Evolutionary conservation across 441 rosid genomes (phyloP), one percentile per base, ranked within the genome.

Genomic region (Erodium texanum): DNA sequence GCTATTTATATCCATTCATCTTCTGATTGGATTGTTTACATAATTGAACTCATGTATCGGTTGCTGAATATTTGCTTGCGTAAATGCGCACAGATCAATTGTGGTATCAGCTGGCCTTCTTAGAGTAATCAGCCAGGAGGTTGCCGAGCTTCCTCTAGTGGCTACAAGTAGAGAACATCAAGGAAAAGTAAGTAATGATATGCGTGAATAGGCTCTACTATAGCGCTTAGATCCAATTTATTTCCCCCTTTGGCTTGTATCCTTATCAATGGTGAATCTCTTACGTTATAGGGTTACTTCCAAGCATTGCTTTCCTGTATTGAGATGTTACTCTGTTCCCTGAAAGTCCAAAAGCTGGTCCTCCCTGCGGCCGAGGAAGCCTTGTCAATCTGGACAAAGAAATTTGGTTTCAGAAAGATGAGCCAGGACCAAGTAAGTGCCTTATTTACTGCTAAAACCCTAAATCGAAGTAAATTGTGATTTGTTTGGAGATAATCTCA

Each of bases 321-420:
- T 32, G 95, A 92, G 88, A 84, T 77, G 73, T 78, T 95, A 64
- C 83, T 95, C 43, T 76, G 76, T 74, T 86, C 86, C 29, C 76
- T 92, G 80, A 80, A 82, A 67, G 98, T 95, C 67, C 87, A 82
- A 79, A 87, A 85, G 76, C 77, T 95, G 75, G 96, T 95, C 62
- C 93, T 95, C 20, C 99, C 98, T 5, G 97, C 99, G 48, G 98
- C 99, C 43, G 96, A 89, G 80, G 96, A 90, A 80, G 97, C 98
- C 0, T 88, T 90, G 82, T 87, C 89, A 24, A 90, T 95, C 70
- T 95, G 99, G 99, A 92, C 89, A 20, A 87, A 80, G 72, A 86
- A 84, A 77, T 92, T 92, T 73, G 98, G 96, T 65, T 95, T 95
- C 83, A 77, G 81, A 76, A 90, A 79, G 81, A 86, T 90, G 87